phyloP scores from a whole-genome alignment of 768 basidiomycete species.

The Lactifluus subvellereus region DNA sequence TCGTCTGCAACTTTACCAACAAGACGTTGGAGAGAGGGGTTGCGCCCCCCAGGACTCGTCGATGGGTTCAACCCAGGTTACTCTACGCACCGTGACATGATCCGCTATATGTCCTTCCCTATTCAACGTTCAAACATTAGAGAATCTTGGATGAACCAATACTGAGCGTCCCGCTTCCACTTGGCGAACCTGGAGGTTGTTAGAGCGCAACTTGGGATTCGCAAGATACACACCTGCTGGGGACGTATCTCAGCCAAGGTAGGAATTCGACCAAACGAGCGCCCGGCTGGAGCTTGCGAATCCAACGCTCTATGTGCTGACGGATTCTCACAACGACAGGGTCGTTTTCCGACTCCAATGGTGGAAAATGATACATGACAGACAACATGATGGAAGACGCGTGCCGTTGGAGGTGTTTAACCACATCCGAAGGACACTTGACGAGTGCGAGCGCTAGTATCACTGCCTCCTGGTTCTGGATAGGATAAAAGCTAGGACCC shows the following conservation, averaged over 20 bases:
- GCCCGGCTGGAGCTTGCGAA: neutral
- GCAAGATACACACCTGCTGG: neutral
- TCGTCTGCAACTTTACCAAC: constrained; percentile 1
- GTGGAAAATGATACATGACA: neutral
- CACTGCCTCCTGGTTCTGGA: constrained; percentile 31
- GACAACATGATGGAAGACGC: neutral
- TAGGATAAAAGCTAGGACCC: constrained; percentile 27
- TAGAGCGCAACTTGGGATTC: neutral
- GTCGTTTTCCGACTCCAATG: neutral
- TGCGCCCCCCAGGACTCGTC: no score
- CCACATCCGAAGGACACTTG: constrained; percentile 25
- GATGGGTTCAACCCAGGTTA: no score
- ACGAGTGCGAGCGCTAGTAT: constrained; percentile 31
- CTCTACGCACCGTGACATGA: no score
- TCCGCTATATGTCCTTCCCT: no score
- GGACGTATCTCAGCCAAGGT: constrained; percentile 3
- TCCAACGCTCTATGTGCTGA: neutral
- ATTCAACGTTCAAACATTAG: constrained; percentile 12
- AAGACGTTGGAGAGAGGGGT: no score
- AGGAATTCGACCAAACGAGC: neutral
- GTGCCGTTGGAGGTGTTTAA: constrained; percentile 25
- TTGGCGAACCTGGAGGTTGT: neutral
- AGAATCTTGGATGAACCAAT: constrained; percentile 13
- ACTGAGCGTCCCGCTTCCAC: constrained; percentile 16
- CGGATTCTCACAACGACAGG: neutral